A percentile compares a stretch with the other conserved stretches of the same genome.
Conservation (phyloP, 2,329 filamentous ascomycete genomes). For the Penicillium polonicum region DNA sequence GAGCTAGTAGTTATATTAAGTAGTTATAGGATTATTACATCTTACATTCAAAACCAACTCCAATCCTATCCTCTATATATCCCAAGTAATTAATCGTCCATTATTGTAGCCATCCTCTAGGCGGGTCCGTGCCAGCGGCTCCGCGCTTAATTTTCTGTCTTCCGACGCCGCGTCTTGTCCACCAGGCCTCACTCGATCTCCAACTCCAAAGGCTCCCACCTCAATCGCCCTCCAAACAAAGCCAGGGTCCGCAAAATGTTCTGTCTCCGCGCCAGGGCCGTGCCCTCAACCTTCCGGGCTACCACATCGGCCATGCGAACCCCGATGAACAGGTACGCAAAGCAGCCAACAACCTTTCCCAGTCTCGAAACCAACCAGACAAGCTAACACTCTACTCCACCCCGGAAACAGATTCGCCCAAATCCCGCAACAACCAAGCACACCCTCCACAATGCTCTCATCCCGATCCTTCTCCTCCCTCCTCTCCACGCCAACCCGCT, state of each 20-base stretch:
- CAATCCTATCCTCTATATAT: not conserved
- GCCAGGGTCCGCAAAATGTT: conserved; percentile 29
- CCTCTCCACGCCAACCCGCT: conserved; percentile 31
- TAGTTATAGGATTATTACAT: not conserved
- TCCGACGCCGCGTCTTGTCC: conserved; percentile 20
- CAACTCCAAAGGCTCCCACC: conserved; percentile 1
- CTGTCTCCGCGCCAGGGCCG: conserved; percentile 34
- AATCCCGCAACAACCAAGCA: conserved; percentile 22
- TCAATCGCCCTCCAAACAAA: not conserved
- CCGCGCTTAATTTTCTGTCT: conserved; percentile 36
- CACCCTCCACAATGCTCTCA: conserved; percentile 34
- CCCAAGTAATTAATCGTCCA: not conserved
- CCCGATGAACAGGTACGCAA: conserved; percentile 25
- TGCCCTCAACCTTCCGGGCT: conserved; percentile 30
- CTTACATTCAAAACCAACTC: not conserved
- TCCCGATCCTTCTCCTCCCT: conserved; percentile 43
- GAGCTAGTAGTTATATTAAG: not conserved
- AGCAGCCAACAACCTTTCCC: not conserved
- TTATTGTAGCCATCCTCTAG: conserved; percentile 1
- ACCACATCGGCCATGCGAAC: conserved; percentile 25
- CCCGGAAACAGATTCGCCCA: conserved; percentile 14
- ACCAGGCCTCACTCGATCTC: conserved; percentile 12
- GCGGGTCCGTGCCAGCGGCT: conserved; percentile 34
- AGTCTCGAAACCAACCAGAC: conserved; percentile 4
- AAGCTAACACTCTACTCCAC: conserved; percentile 7